Evolutionary conservation across 805 yeast species (phyloP).

Genomic region (Candida nonsorbophila): DNA sequence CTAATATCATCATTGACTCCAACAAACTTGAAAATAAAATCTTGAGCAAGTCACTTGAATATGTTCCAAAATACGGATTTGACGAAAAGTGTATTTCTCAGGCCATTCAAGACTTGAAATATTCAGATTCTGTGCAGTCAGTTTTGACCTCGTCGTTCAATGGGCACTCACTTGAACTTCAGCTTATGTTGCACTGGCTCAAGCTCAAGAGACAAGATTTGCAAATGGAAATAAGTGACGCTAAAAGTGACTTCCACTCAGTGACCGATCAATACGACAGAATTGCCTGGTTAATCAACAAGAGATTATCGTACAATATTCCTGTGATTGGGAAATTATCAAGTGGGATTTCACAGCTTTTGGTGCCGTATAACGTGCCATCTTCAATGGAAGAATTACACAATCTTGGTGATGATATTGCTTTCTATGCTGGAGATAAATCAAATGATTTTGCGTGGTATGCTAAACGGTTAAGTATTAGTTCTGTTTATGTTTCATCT

Average conservation of each 20-base stretch:
- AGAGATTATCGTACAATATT: slow-evolving; percentile 47
- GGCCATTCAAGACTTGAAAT: slow-evolving; percentile 44
- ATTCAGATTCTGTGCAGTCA: slow-evolving; percentile 47
- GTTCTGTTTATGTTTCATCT: slow-evolving; percentile 64
- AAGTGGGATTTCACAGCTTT: slow-evolving; percentile 54
- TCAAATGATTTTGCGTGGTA: slow-evolving; percentile 90
- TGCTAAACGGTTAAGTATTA: slow-evolving; percentile 69
- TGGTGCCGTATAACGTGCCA: slow-evolving; percentile 58
- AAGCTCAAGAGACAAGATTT: slow-evolving; percentile 38
- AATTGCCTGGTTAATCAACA: slow-evolving; percentile 39
- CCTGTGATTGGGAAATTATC: slow-evolving; percentile 41
- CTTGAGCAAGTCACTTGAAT: slow-evolving; percentile 27
- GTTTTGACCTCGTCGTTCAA: slow-evolving; percentile 28
- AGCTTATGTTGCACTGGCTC: slow-evolving; percentile 49
- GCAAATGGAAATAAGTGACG: slow-evolving; percentile 12
- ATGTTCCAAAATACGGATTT: slow-evolving; percentile 53
- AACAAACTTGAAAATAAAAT: slow-evolving; percentile 37
- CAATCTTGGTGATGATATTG: slow-evolving; percentile 75
- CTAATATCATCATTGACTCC: slow-evolving; percentile 26
- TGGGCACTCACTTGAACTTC: slow-evolving; percentile 50
- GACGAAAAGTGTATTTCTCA: slow-evolving; percentile 39
- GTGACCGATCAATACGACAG: slow-evolving; percentile 36
- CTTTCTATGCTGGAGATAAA: slow-evolving; percentile 71
- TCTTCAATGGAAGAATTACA: slow-evolving; percentile 63
- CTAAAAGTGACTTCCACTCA: slow-evolving; percentile 17